Evolutionary conservation across 1,139 yeast species (phyloP), one percentile per base, ranked within the genome.

Genomic region (Lodderomyces orthopsilosis): DNA sequence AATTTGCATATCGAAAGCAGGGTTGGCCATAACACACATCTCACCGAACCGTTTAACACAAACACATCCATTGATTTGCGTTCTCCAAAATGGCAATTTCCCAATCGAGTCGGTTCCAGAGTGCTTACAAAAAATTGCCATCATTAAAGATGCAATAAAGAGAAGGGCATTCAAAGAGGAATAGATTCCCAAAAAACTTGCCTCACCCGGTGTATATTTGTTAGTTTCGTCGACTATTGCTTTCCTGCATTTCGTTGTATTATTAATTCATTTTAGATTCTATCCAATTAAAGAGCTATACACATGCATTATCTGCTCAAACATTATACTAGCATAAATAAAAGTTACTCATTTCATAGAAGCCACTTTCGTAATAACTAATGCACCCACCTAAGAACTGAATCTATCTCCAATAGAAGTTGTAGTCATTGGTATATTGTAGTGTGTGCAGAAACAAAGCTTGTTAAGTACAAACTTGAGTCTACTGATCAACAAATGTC

Each of bases 11-110:
- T 84, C 93, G 38, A 83, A 83, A 53, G 73, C 79, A 44, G 97
- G 96, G 15, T 74, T 77, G 51, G 81, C 82, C 38, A 75, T 91
- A 33, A 88, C 95, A 32, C 89, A 89, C 55, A 83, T 91, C 45
- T 86, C 95, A 10, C 89, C 94, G 37, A 77, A 80, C 45, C 81
- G 90, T 56, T 77, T 77, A 43, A 81, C 88, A 46, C 84, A 82
- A 61, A 84, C 94, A 6, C 82, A 79, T 52, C 81, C 85, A 38
- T 68, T 85, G 54, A 73, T 77, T 15, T 77, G 79, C 50, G 75
- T 83, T 17, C 62, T 85, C 50, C 79, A 77, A 54, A 75, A 75
- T 47, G 86, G 87, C 6, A 76, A 78, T 55, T 82, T 85, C 61
- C 83, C 84, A 44, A 71, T 74, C 35, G 58, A 62, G 18, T 68